These are phyloP conservation scores for Dictyostelium citrinum DNA, from an alignment of 78 protist genomes.

Conservation along the genomic window DNA sequence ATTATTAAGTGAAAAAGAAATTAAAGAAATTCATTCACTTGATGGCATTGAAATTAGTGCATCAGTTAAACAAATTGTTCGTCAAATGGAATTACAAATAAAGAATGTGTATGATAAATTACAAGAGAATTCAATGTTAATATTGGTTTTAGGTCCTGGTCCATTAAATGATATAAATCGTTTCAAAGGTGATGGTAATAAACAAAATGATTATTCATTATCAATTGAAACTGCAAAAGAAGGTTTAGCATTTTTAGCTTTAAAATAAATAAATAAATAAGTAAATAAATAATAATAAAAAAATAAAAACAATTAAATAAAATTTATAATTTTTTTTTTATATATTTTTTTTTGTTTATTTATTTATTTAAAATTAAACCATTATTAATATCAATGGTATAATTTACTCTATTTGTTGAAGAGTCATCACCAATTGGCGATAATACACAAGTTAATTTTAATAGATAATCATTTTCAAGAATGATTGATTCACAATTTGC, in stretches of 20 bases:
- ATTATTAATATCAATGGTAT: background rate
- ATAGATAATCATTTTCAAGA: background rate
- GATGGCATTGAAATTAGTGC: constrained; percentile 10
- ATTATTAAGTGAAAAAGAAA: background rate
- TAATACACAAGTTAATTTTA: background rate
- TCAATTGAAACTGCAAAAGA: constrained; percentile 39
- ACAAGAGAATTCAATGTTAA: constrained; percentile 20
- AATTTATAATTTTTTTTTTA: too few relatives aligned
- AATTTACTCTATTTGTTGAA: background rate
- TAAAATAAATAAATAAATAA: background rate
- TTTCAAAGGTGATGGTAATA: background rate
- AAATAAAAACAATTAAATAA: background rate
- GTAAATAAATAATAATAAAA: background rate
- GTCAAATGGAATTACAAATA: background rate
- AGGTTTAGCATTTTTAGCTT: constrained; percentile 29
- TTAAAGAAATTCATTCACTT: background rate
- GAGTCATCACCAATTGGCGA: background rate
- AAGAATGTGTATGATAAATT: constrained; percentile 18
- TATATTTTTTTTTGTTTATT: background rate
- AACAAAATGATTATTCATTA: background rate
- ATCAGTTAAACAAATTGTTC: background rate
- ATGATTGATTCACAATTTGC: background rate
- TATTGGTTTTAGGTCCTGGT: constrained; percentile 50
- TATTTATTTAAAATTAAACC: background rate
- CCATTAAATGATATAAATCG: constrained; percentile 38